Conservation (phyloP, 352 stramenopile genomes). For the Blastocystis sp. region DNA sequence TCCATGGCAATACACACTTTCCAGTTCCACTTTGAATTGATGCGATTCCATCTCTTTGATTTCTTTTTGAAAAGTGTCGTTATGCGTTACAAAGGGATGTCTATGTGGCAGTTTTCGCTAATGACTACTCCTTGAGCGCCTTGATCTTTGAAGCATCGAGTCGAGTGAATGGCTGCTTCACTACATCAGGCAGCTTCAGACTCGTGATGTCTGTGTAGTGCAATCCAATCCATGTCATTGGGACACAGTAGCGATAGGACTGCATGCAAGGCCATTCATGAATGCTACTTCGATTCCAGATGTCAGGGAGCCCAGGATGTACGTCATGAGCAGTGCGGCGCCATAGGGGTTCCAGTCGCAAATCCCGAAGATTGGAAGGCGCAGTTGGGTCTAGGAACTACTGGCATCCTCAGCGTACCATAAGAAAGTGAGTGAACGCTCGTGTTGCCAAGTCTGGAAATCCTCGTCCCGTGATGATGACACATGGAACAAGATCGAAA, state of each 20-base stretch:
- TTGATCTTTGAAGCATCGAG: not conserved
- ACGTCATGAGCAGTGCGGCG: conserved; percentile 26
- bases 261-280: not conserved
- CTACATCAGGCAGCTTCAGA: not conserved
- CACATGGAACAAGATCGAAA: conserved; percentile 29
- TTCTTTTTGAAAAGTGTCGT: not conserved
- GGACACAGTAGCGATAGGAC: conserved; percentile 44
- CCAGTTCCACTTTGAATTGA: conserved; percentile 2
- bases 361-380: not conserved
- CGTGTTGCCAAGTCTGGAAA: conserved; percentile 38
- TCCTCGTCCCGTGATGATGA: conserved; percentile 19
- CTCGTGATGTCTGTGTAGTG: not conserved
- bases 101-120: not conserved
- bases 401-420: not conserved
- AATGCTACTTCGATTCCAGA: conserved; percentile 13
- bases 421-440: not conserved
- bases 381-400: not conserved
- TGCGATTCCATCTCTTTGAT: not conserved
- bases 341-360: conserved; percentile 41
- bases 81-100: conserved; percentile 24
- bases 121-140: not conserved
- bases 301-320: conserved; percentile 9
- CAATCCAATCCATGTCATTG: not conserved
- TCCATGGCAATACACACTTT: conserved; percentile 36
- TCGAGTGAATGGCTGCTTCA: not conserved